Base-by-base conservation (phyloP, 148 eudicot genomes). In the Amaranthus palmeri region DNA sequence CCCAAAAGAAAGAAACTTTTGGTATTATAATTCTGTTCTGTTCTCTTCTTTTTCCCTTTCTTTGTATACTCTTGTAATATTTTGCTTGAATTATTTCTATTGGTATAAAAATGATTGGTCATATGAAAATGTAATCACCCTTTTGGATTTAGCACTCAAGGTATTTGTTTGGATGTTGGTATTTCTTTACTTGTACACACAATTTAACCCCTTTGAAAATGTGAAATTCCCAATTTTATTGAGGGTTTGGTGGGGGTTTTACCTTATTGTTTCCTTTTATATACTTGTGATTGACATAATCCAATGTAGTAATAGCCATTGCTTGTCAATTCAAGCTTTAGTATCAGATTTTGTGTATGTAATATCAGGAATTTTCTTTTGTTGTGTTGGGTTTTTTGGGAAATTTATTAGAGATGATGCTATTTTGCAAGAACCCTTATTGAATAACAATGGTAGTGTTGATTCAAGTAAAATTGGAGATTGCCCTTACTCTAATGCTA, bases 191-290 rank as follows among this genome's bases (percentile, higher is more conserved):
- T 68, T 86, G 81, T 72, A 79, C 54, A 66, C 77, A 76, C 87
- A 76, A 58, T 69, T 80, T 53, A 60, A 53, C 49, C 56, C 63
- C 18, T 76, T 83, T 12, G 51, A 75, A 67, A 70, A 57, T 71
- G 65, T 72, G 14, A 81, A 79, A 59, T 81, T 83, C 68, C 85
- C 90, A 7, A 45, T 84, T 52, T 68, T 83, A 7, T 61, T 92
- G 68, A 92, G 83, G 77, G 51, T 85, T 51, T 92, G 91, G 96
- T 92, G 89, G 90, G 83, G 79, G 10, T 55, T 81, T 65, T 90
- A 86, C 83, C 79, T 90, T 61, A 65, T 63, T 41, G 60, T 85
- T 11, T 88, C 91, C 53, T 81, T 79, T 70, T 88, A 82, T 72
- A 85, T 83, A 72, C 77, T 88, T 69, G 83, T 81, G 3, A 55